These are phyloP conservation scores for Didymella keratinophila DNA, from an alignment of 2,329 filamentous ascomycete species.

Conservation along the genomic window DNA sequence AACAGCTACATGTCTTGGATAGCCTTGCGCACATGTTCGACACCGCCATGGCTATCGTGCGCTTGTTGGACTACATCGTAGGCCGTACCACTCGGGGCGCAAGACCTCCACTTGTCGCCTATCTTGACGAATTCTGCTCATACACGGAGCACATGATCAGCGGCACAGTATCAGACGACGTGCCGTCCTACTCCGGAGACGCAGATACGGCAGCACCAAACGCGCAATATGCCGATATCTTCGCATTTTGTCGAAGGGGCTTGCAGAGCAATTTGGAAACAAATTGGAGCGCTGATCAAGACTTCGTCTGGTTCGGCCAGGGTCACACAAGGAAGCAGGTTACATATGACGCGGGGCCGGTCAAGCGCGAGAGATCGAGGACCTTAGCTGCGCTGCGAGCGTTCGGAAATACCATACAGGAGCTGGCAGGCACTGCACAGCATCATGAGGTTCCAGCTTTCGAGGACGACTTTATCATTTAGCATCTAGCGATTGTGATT, in stretches of 20 bases:
- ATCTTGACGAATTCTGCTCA: constrained; percentile 52
- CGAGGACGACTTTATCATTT: constrained; percentile 24
- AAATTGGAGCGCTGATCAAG: constrained; percentile 54
- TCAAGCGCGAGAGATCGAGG: constrained; percentile 41
- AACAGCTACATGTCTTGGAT: constrained; percentile 51
- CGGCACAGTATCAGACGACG: constrained; percentile 25
- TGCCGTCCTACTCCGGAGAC: constrained; percentile 29
- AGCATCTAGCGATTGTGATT: constrained; percentile 18
- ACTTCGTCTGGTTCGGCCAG: constrained; percentile 56
- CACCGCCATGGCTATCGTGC: constrained; percentile 52
- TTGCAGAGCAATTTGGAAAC: constrained; percentile 54
- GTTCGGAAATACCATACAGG: not conserved
- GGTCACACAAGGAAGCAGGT: constrained; percentile 57
- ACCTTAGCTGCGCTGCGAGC: constrained; percentile 29
- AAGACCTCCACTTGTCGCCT: constrained; percentile 44
- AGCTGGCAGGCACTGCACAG: not conserved
- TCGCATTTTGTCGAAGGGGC: constrained; percentile 50
- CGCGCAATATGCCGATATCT: constrained; percentile 22
- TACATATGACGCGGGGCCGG: constrained; percentile 44
- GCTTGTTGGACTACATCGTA: constrained; percentile 58
- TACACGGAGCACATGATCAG: constrained; percentile 43
- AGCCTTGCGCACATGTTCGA: constrained; percentile 52
- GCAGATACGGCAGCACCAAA: constrained; percentile 6
- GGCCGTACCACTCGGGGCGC: constrained; percentile 31
- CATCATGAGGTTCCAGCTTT: not conserved